These are phyloP conservation scores for Plenodomus tracheiphilus DNA, from an alignment of 2,329 filamentous ascomycete species.

Conservation along the genomic window DNA sequence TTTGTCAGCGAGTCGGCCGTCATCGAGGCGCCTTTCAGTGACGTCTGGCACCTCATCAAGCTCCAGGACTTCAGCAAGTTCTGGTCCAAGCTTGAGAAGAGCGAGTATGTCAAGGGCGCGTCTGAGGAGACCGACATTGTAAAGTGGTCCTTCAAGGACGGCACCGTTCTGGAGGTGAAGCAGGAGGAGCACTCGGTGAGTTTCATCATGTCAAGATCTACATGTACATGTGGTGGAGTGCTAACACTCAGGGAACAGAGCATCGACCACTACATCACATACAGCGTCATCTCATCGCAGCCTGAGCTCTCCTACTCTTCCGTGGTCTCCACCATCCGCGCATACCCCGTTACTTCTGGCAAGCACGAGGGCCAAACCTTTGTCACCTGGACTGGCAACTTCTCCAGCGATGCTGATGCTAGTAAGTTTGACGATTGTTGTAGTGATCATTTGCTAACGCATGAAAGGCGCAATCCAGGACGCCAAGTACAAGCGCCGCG, in stretches of 20 bases:
- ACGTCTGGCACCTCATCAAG: conserved; percentile 77
- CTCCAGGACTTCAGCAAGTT: conserved; percentile 70
- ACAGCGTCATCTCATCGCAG: conserved; percentile 69
- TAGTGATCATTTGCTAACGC: conserved; percentile 7
- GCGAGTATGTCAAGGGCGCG: conserved; percentile 65
- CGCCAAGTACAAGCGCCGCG: conserved; percentile 75
- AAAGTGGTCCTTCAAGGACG: conserved; percentile 73
- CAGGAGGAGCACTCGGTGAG: conserved; percentile 73
- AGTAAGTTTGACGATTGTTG: conserved; percentile 50
- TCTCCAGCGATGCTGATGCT: conserved; percentile 71
- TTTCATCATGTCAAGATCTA: conserved; percentile 5
- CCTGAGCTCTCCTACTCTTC: conserved; percentile 68
- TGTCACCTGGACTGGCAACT: conserved; percentile 70
- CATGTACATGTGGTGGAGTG: not conserved
- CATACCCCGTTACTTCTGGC: conserved; percentile 68
- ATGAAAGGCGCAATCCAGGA: conserved; percentile 69
- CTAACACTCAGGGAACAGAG: conserved; percentile 47
- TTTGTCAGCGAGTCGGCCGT: conserved; percentile 68
- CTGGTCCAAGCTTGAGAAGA: conserved; percentile 65
- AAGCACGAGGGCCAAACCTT: conserved; percentile 67
- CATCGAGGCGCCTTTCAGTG: conserved; percentile 67
- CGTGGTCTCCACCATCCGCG: conserved; percentile 68
- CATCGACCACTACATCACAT: conserved; percentile 76
- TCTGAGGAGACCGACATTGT: conserved; percentile 68
- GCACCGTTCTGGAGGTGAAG: conserved; percentile 70